Evolutionary conservation across 106 monocot species (phyloP), one percentile per base, ranked within the genome.

Genomic region (Cymbidium sinense): DNA sequence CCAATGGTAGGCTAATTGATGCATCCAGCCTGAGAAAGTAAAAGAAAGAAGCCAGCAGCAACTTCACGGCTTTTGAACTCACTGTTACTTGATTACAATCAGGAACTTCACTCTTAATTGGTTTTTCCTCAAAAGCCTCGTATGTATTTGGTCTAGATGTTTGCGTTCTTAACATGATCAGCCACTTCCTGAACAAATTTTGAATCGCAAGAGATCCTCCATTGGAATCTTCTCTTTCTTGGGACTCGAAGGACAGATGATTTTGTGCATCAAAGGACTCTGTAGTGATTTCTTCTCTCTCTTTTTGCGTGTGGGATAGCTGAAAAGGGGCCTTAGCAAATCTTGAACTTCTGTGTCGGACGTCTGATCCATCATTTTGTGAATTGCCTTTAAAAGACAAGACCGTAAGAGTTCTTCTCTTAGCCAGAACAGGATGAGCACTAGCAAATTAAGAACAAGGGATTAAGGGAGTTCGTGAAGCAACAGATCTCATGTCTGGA

Each of bases 181-280:
- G 64, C 91, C 87, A 91, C 43, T 91, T 91, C 50, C 50, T 77
- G 75, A 91, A 91, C 73, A 91, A 27, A 39, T 82, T 86, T 74
- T 88, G 52, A 31, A 85, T 80, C 27, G 78, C 79, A 62, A 77
- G 79, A 80, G 89, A 86, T 54, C 83, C 74, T 12, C 51, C 44
- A n/a, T 39, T 43, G 34, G 73, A 76, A 34, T 65, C 70, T 12
- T 76, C 83, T 76, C 64, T 73, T 10, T 77, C 87, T 77, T 47
- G 77, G 36, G 83, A 76, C 77, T 52, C 31, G 75, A 77, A 82
- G 27, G 77, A 75, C 50, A 86, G 27, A 84, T 81, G 67, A 10
- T 84, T 81, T 71, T 83, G 62, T 64, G 44, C 55, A 78, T 85
- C 81, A 73, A 81, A 70, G 78, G 90, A 54, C 76, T 80, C 76